Conservation (phyloP, 2,329 filamentous ascomycete species). For the Alternaria alternata region DNA sequence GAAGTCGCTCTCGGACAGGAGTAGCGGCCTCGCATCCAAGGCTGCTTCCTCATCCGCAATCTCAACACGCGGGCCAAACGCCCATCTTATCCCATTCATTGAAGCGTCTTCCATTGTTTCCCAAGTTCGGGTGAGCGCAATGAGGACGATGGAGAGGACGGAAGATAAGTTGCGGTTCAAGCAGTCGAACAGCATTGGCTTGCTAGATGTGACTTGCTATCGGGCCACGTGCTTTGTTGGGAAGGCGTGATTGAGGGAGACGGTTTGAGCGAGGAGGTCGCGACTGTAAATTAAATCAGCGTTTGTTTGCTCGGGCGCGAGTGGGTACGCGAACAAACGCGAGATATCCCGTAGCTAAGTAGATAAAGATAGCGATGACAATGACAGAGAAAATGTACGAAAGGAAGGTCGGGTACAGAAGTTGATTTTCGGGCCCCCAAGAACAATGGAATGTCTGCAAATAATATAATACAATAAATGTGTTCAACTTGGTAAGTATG, state of each 20-base stretch:
- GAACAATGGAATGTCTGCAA: neutral
- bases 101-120: constrained; percentile 8
- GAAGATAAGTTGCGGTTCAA: neutral
- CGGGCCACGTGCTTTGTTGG: neutral
- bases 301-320: neutral
- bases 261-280: neutral
- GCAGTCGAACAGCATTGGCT: neutral
- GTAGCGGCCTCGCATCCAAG: constrained; percentile 1
- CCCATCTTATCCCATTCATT: constrained; percentile 2
- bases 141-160: neutral
- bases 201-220: neutral
- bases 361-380: neutral
- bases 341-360: neutral
- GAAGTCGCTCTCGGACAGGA: neutral
- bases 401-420: neutral
- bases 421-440: neutral
- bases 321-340: neutral
- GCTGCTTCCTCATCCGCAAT: constrained; percentile 4
- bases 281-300: neutral
- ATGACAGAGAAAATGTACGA: neutral
- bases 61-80: constrained; percentile 2
- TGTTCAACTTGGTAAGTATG: neutral
- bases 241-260: neutral
- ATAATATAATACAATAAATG: constrained; percentile 17
- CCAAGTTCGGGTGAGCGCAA: neutral